These are phyloP conservation scores for Fusarium phyllophilum DNA, from an alignment of 2,329 filamentous ascomycete genomes.

Conservation along the genomic window DNA sequence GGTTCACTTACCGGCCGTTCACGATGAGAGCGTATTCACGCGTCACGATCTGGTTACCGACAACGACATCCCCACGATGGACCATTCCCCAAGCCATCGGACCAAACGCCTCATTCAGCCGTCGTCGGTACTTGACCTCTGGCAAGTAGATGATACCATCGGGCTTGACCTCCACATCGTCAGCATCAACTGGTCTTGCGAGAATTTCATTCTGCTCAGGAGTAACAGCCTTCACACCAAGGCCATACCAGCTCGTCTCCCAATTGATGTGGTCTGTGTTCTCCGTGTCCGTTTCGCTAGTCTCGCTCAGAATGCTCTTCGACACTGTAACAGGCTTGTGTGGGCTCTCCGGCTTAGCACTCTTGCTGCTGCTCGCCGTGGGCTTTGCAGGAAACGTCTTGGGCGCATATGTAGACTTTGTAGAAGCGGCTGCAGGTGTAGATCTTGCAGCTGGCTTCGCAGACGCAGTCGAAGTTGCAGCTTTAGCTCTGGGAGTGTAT, in stretches of 20 bases:
- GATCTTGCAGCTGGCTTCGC: not conserved
- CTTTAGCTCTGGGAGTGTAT: not conserved
- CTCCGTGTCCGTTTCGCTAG: slow-evolving; percentile 15
- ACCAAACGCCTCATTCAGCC: slow-evolving; percentile 90
- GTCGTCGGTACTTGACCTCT: slow-evolving; percentile 96
- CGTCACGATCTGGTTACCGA: slow-evolving; percentile 83
- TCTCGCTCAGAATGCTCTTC: slow-evolving; percentile 20
- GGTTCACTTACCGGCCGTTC: slow-evolving; percentile 76
- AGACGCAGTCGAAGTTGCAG: slow-evolving; percentile 3
- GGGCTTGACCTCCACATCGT: slow-evolving; percentile 96
- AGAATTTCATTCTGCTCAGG: slow-evolving; percentile 75
- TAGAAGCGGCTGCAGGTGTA: not conserved
- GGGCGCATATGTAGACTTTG: not conserved
- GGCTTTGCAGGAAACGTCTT: not conserved
- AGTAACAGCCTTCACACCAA: slow-evolving; percentile 76
- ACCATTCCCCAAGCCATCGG: slow-evolving; percentile 96
- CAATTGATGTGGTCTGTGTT: slow-evolving; percentile 68
- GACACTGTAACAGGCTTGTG: slow-evolving; percentile 10
- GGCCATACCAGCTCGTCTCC: slow-evolving; percentile 84
- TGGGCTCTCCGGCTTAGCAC: not conserved
- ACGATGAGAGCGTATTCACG: slow-evolving; percentile 93
- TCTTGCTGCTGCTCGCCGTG: not conserved
- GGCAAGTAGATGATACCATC: slow-evolving; percentile 96
- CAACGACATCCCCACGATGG: slow-evolving; percentile 84
- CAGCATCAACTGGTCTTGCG: slow-evolving; percentile 70